Evolutionary conservation across 345 rosid genomes (phyloP).

Genomic region (Psidium guajava): DNA sequence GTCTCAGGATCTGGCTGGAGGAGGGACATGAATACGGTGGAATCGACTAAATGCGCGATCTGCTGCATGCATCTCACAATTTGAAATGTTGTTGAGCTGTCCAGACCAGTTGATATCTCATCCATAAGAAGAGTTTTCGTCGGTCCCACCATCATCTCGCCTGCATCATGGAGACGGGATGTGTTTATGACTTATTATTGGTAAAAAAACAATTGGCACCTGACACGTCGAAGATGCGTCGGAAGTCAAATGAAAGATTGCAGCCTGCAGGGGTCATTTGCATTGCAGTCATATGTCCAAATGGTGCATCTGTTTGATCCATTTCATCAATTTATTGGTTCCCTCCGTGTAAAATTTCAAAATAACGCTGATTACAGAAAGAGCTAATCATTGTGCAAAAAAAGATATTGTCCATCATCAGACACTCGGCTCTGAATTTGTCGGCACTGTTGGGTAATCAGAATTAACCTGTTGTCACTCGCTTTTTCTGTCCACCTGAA

Average conservation of each 20-base stretch:
- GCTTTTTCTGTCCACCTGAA: neutral
- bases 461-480: neutral
- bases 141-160: constrained; percentile 44
- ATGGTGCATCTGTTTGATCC: neutral
- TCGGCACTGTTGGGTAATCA: neutral
- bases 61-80: constrained; percentile 35
- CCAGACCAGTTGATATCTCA: constrained; percentile 44
- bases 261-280: neutral
- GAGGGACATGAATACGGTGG: constrained; percentile 20
- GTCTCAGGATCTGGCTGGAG: constrained; percentile 40
- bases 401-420: neutral
- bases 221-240: neutral
- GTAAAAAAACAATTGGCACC: neutral
- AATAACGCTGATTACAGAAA: neutral
- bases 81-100: constrained; percentile 37
- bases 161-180: neutral
- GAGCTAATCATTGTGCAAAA: neutral
- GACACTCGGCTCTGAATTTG: neutral
- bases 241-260: neutral
- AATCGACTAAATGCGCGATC: constrained; percentile 25
- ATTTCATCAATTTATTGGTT: neutral
- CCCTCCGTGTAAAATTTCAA: neutral
- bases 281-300: neutral
- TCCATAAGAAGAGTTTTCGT: constrained; percentile 40
- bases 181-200: neutral